These are phyloP conservation scores for Trapa bicornis DNA, from an alignment of 345 rosid genomes.

Conservation along the genomic window DNA sequence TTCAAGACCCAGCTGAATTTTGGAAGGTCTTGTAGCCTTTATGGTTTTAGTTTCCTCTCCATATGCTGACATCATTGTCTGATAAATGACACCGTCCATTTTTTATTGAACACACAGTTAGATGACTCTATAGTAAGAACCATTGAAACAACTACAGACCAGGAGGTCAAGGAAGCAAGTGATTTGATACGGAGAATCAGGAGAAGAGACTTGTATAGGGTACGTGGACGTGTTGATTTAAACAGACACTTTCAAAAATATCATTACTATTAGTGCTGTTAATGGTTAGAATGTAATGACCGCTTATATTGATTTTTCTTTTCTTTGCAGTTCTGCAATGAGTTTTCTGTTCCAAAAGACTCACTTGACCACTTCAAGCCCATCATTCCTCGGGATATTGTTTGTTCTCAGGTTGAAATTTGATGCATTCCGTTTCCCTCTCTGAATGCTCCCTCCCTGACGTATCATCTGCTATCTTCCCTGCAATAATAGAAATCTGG, in stretches of 20 bases:
- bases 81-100: background rate
- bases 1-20: slow-evolving; percentile 65
- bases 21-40: slow-evolving; percentile 53
- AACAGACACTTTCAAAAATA: background rate
- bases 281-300: background rate
- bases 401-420: slow-evolving; percentile 65
- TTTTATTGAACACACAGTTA: slow-evolving; percentile 34
- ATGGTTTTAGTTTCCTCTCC: background rate
- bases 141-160: slow-evolving; percentile 63
- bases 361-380: slow-evolving; percentile 60
- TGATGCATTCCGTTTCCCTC: background rate
- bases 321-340: slow-evolving; percentile 75
- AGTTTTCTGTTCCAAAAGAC: slow-evolving; percentile 81
- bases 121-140: slow-evolving; percentile 74
- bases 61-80: background rate
- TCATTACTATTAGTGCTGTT: background rate
- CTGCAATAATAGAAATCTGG: slow-evolving; percentile 35
- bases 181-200: slow-evolving; percentile 68
- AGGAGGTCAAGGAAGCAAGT: slow-evolving; percentile 62
- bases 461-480: background rate
- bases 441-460: background rate
- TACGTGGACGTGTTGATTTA: background rate
- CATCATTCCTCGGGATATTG: slow-evolving; percentile 71
- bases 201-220: slow-evolving; percentile 80
- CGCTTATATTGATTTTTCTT: background rate